A percentile compares a stretch with the other conserved stretches of the same genome.
Conservation (phyloP, 805 yeast species). For the Nakazawaea anatomiae region DNA sequence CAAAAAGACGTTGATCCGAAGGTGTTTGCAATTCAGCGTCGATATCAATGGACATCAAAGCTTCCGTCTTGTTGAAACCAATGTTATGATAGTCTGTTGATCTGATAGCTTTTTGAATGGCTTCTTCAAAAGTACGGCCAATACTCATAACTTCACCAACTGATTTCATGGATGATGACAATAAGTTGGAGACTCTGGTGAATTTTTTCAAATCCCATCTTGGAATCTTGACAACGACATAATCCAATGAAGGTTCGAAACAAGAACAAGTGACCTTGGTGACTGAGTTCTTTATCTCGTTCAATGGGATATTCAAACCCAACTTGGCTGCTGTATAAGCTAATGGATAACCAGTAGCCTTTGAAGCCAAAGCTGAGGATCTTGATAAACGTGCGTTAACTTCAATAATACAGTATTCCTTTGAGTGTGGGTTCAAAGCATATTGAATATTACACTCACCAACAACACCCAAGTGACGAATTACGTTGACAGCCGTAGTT, state of each 20-base stretch:
- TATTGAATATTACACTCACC: constrained; percentile 99
- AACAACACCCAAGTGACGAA: constrained; percentile 96
- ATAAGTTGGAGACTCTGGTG: constrained; percentile 80
- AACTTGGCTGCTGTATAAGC: constrained; percentile 98
- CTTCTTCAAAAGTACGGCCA: constrained; percentile 96
- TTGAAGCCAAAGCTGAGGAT: constrained; percentile 96
- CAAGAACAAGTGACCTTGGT: constrained; percentile 94
- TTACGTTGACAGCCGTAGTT: constrained; percentile 94
- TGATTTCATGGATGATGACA: constrained; percentile 94
- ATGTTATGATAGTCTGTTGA: constrained; percentile 93
- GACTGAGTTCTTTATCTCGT: constrained; percentile 93
- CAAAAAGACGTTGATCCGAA: constrained; percentile 94
- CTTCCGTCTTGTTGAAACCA: constrained; percentile 84
- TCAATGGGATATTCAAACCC: constrained; percentile 90
- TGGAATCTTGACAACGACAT: constrained; percentile 95
- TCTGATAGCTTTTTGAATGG: constrained; percentile 95
- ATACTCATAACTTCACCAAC: constrained; percentile 99
- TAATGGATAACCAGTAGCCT: constrained; percentile 97
- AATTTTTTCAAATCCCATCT: constrained; percentile 97
- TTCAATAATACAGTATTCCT: constrained; percentile 94
- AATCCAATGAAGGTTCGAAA: constrained; percentile 95
- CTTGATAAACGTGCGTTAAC: constrained; percentile 96
- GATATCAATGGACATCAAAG: constrained; percentile 85
- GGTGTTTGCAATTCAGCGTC: constrained; percentile 94
- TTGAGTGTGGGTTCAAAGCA: constrained; percentile 91